Evolutionary conservation across 2,329 filamentous ascomycete species (phyloP), one percentile per base, ranked within the genome.

Genomic region (Sporothrix pallida): DNA sequence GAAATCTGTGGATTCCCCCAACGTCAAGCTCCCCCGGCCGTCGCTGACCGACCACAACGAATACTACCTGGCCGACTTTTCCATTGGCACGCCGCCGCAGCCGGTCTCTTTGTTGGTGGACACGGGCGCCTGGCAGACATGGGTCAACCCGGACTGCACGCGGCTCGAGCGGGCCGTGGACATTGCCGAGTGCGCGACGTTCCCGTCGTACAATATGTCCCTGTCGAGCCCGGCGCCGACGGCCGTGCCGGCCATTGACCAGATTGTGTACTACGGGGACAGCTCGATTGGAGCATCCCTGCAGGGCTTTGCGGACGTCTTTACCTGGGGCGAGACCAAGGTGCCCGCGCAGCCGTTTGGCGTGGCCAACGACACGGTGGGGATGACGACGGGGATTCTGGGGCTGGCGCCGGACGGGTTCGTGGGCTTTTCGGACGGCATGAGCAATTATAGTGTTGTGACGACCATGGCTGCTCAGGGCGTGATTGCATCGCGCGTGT

Each of bases 31-130:
- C 1, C 60, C 60, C 15, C 60, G 60, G 31, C 60, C 72, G 56
- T 23, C 23, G 9, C 73, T 72, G 54, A 17, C 72, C 15, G 73
- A 74, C 48, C 63, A 20, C 63, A 62, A 71, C 26, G 65, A 72
- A 56, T 74, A 63, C 56, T 72, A 72, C 65, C 65, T 74, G 15
- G 73, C 73, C 54, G 63, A 72, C 37, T 13, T 74, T 10, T 70
- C 52, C 56, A 74, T 74, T 65, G 73, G 70, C 26, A 72, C 70
- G 20, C 73, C 70, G 56, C 73, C 70, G 12, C 73, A 74, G 65
- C 62, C 62, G 0, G 72, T 73, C 2, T 54, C 67, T 3, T 6
- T 73, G 7, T 54, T 74, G 1, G 73, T 74, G 2, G 73, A 72
- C 63, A 74, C 70, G 7, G 56, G 73, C 44, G 70, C 54, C 17